These are phyloP conservation scores for Dendrocalamus sinicus DNA, from an alignment of 176 grass and related monocot species.

Conservation along the genomic window DNA sequence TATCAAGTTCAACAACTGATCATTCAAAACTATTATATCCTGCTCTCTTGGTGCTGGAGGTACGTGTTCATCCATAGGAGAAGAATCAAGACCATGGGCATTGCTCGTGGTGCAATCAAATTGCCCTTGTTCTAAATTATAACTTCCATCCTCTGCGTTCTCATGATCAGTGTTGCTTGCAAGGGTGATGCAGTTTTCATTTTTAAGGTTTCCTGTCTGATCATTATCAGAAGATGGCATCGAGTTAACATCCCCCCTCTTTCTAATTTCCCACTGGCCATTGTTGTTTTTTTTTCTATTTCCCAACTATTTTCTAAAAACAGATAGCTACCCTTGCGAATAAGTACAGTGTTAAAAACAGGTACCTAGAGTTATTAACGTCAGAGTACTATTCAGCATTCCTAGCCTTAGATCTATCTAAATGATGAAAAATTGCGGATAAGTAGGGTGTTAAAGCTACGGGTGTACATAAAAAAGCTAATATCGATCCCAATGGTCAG, in stretches of 20 bases:
- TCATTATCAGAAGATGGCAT: conserved; percentile 37
- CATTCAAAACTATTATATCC: conserved; percentile 77
- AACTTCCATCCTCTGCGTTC: conserved; percentile 27
- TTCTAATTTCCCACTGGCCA: conserved; percentile 55
- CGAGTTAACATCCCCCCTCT: conserved; percentile 35
- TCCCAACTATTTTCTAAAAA: conserved; percentile 43
- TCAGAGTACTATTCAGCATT: too few relatives aligned
- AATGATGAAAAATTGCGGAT: too few relatives aligned
- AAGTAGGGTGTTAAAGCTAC: too few relatives aligned
- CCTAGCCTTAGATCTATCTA: too few relatives aligned
- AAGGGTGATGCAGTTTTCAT: conserved; percentile 31
- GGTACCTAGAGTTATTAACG: too few relatives aligned
- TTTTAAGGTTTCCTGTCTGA: conserved; percentile 29
- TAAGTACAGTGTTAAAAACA: too few relatives aligned
- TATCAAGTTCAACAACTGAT: background rate
- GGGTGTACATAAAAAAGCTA: too few relatives aligned
- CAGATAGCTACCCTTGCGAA: too few relatives aligned
- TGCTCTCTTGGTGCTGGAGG: conserved; percentile 37
- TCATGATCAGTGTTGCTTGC: conserved; percentile 38
- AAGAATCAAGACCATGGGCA: conserved; percentile 55
- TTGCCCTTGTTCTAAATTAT: conserved; percentile 39
- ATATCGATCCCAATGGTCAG: too few relatives aligned
- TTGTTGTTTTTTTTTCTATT: conserved; percentile 47
- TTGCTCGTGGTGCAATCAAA: conserved; percentile 37
- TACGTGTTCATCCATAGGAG: conserved; percentile 42